Evolutionary conservation across 164 flowering plant genomes (phyloP).

Genomic region (Aristolochia fimbriata): DNA sequence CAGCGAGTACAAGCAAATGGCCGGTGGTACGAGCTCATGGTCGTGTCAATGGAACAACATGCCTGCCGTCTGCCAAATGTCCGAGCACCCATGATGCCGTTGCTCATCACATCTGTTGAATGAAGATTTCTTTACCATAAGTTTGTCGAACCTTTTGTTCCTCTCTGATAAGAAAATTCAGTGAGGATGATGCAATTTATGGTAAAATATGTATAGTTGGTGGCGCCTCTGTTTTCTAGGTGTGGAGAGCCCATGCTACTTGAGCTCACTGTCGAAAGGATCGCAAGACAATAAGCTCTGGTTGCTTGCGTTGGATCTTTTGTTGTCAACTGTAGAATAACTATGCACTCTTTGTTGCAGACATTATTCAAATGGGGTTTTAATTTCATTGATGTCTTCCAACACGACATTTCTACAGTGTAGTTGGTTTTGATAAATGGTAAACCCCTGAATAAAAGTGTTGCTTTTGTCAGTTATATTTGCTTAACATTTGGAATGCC

Average conservation of each 20-base stretch:
- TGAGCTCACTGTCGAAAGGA: neutral
- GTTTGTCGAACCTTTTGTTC: conserved; percentile 4
- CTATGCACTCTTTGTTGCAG: neutral
- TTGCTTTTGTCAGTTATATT: too few species aligned
- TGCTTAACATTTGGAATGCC: too few species aligned
- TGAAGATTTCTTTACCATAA: neutral
- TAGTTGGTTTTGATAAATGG: too few species aligned
- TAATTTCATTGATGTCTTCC: conserved; percentile 1
- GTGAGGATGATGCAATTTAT: conserved; percentile 3
- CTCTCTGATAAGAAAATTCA: conserved; percentile 4
- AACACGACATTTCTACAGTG: neutral
- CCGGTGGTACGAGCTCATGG: conserved; percentile 13
- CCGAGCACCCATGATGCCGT: conserved; percentile 24
- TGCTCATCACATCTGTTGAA: neutral
- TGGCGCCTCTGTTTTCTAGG: neutral
- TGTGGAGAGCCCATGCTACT: neutral
- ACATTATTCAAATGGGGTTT: conserved; percentile 4
- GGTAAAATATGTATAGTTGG: conserved; percentile 4
- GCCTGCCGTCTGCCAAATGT: conserved; percentile 48
- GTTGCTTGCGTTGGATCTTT: neutral
- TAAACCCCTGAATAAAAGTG: too few species aligned
- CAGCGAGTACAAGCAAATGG: conserved; percentile 26
- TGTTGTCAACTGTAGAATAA: conserved; percentile 5
- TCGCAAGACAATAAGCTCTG: neutral
- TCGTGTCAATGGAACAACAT: conserved; percentile 43